Evolutionary conservation across 495 filamentous ascomycete species (phyloP).

Genomic region (Penicillium flavigenum): DNA sequence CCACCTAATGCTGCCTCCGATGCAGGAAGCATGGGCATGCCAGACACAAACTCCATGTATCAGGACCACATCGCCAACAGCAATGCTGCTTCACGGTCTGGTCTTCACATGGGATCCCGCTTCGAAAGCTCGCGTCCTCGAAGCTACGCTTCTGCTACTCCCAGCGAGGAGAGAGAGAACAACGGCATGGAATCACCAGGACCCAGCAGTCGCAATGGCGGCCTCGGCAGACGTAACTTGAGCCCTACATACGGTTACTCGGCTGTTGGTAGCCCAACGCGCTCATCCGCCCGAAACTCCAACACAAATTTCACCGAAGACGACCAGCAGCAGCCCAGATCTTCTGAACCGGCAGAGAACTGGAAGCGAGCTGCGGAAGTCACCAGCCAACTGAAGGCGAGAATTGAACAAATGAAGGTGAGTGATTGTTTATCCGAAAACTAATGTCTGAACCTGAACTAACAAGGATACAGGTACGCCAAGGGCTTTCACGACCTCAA

Average conservation of each 20-base stretch:
- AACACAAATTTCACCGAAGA: constrained; percentile 35
- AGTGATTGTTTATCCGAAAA: constrained; percentile 19
- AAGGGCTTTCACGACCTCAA: constrained; percentile 47
- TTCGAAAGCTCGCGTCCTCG: constrained; percentile 50
- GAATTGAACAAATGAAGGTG: constrained; percentile 90
- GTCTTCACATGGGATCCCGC: constrained; percentile 39
- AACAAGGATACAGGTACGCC: constrained; percentile 34
- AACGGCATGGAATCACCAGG: constrained; percentile 45
- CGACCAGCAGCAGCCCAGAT: constrained; percentile 34
- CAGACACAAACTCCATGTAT: constrained; percentile 37
- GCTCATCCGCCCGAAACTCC: constrained; percentile 41
- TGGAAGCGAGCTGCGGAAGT: constrained; percentile 99
- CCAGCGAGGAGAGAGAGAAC: constrained; percentile 84
- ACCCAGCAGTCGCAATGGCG: constrained; percentile 33
- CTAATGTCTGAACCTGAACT: neutral
- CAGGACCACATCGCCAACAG: constrained; percentile 37
- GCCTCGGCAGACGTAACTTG: constrained; percentile 44
- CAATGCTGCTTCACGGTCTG: constrained; percentile 33
- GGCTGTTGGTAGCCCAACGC: constrained; percentile 57
- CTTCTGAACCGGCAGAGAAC: constrained; percentile 72
- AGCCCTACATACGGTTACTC: constrained; percentile 52
- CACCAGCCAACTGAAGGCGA: constrained; percentile 91
- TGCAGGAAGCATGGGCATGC: constrained; percentile 34
- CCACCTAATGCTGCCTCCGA: constrained; percentile 38
- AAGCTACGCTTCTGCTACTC: constrained; percentile 65